These are phyloP conservation scores for Clavispora phyllophila DNA, from an alignment of 805 yeast species.

Conservation along the genomic window DNA sequence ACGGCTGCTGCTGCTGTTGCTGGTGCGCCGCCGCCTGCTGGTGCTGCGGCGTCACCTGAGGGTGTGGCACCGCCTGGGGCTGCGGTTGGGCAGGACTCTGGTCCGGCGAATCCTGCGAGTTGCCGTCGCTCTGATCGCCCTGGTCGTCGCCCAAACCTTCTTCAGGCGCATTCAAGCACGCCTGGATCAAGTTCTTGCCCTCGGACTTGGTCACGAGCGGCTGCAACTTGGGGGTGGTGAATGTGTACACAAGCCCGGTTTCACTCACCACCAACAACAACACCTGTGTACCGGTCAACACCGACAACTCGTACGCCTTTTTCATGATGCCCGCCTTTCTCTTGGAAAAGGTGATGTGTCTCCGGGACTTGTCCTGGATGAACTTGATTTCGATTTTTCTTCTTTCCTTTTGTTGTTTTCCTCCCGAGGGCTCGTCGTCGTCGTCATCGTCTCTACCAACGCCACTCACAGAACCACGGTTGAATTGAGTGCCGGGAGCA, in stretches of 20 bases:
- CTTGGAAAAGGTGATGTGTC: slow-evolving; percentile 96
- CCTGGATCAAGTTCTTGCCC: slow-evolving; percentile 94
- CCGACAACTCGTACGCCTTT: slow-evolving; percentile 97
- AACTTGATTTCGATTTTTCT: slow-evolving; percentile 95
- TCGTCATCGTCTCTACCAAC: slow-evolving; percentile 46
- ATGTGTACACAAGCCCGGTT: slow-evolving; percentile 97
- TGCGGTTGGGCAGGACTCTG: slow-evolving; percentile 33
- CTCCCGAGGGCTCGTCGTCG: slow-evolving; percentile 44
- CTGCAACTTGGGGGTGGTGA: slow-evolving; percentile 98
- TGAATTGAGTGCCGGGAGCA: slow-evolving; percentile 19
- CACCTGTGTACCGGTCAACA: slow-evolving; percentile 96
- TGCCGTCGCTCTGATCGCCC: slow-evolving; percentile 46
- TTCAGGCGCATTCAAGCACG: slow-evolving; percentile 96
- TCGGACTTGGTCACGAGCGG: slow-evolving; percentile 96
- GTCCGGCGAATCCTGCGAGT: slow-evolving; percentile 37
- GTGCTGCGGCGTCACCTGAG: slow-evolving; percentile 15
- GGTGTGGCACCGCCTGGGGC: slow-evolving; percentile 19
- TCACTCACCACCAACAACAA: slow-evolving; percentile 91
- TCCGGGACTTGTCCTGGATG: slow-evolving; percentile 94
- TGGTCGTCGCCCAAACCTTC: slow-evolving; percentile 67
- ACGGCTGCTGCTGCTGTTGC: slow-evolving; percentile 27
- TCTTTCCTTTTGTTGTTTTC: slow-evolving; percentile 51
- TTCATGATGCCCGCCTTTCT: slow-evolving; percentile 99
- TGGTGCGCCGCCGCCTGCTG: slow-evolving; percentile 28
- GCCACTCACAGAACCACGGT: slow-evolving; percentile 17